A percentile compares a stretch with the other conserved stretches of the same genome.
These are phyloP conservation scores for Rosa lucieae DNA, from an alignment of 306 rosid species.

Conservation along the genomic window DNA sequence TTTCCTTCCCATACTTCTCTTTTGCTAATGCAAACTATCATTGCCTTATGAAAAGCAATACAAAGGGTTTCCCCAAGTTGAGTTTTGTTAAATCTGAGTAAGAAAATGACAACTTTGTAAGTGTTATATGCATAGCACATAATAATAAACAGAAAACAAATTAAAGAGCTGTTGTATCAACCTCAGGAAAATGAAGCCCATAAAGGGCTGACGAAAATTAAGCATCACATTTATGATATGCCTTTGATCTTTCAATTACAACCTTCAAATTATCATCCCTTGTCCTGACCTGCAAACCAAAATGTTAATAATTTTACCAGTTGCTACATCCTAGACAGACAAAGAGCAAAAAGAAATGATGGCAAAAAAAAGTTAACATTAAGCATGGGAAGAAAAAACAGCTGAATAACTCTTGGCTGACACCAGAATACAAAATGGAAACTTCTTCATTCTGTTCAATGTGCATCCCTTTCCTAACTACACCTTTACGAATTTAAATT, in stretches of 20 bases:
- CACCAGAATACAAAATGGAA: background rate
- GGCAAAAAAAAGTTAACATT: background rate
- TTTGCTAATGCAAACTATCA: background rate
- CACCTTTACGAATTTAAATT: background rate
- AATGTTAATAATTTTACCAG: conserved; percentile 11
- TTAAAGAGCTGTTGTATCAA: background rate
- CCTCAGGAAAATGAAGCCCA: conserved; percentile 12
- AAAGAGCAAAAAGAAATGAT: background rate
- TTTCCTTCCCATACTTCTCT: background rate
- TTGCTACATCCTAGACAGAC: conserved; percentile 13
- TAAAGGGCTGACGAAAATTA: conserved; percentile 8
- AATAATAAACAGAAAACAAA: background rate
- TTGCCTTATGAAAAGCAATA: background rate
- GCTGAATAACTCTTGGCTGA: background rate
- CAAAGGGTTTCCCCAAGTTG: conserved; percentile 1
- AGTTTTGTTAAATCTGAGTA: background rate
- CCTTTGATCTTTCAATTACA: conserved; percentile 61
- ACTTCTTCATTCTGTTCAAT: background rate
- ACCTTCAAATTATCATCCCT: conserved; percentile 52
- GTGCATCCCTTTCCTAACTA: background rate
- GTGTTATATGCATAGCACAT: background rate
- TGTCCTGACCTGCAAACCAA: conserved; percentile 56
- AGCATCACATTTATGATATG: conserved; percentile 48
- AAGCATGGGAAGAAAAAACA: background rate
- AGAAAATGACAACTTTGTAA: background rate